Evolutionary conservation across 1,139 yeast genomes (phyloP), one percentile per base, ranked within the genome.

Genomic region (Kodamaea suecica): DNA sequence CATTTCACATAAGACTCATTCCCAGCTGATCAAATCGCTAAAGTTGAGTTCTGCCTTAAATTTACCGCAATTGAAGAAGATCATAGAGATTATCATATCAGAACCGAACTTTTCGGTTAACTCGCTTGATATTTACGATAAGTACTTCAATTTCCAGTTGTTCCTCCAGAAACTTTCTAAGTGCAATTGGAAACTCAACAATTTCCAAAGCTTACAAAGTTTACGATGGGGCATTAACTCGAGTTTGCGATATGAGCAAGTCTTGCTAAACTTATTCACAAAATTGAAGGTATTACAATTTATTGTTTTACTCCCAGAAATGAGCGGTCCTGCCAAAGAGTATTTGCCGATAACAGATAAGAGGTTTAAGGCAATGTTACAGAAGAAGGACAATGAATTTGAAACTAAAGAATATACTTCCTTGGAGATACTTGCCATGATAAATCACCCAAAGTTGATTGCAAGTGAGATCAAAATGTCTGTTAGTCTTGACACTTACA

Each of bases 181-280:
- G 37, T 36, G 34, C 28, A 49, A 50, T 16, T 66, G 70, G 64
- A 52, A 42, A 29, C 41, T 50, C 23, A 44, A 44, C 28, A 53
- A 53, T 30, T 49, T 66, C 30, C 44, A 44, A 9, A 34, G 42
- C 2, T 28, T 66, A 4, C 44, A 44, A 12, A 36, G 39, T 3
- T 44, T 67, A 14, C 50, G 60, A 25, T 37, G 61, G 11, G 62
- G 65, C 0, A 40, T 64, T 4, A 55, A 59, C 23, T 50, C 66
- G 8, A 49, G 59, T 8, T 36, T 59, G 4, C 45, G 48, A 12
- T 45, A 50, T 27, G 59, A 55, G 13, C 39, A 48, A 6, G 20
- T 53, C 2, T 31, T 65, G 5, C 42, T 66, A n/a, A 43, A 49
- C 13, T 27, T 64, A 7, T 62, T 66, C 40, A 56, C 55, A n/a